These are phyloP conservation scores for Trichoderma sp. DNA, from an alignment of 2,329 filamentous ascomycete species.

Conservation along the genomic window DNA sequence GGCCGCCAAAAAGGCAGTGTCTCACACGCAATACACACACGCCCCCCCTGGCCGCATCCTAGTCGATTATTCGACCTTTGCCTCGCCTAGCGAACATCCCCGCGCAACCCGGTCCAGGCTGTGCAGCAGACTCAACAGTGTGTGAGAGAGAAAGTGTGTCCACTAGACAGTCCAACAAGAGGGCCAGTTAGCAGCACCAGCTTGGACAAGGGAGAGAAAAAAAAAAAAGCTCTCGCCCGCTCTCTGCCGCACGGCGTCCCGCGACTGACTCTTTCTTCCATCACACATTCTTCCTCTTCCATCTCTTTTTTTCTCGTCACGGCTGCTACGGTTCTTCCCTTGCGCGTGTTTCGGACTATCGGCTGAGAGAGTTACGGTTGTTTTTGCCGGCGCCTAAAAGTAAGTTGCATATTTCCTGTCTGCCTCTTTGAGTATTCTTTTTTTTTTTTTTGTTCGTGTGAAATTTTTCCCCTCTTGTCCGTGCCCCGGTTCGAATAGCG, in stretches of 20 bases:
- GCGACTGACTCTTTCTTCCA: conserved; percentile 31
- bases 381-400: conserved; percentile 54
- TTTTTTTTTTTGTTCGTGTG: conserved; percentile 19
- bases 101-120: conserved; percentile 28
- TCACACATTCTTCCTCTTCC: conserved; percentile 30
- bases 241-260: conserved; percentile 34
- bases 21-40: conserved; percentile 19
- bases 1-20: conserved; percentile 12
- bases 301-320: conserved; percentile 37
- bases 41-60: conserved; percentile 28
- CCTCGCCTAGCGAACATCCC: conserved; percentile 28
- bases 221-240: conserved; percentile 37
- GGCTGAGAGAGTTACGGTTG: conserved; percentile 42
- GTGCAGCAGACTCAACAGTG: conserved; percentile 23
- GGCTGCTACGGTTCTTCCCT: conserved; percentile 46
- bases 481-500: conserved; percentile 20
- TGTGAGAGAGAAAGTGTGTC: conserved; percentile 2
- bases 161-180: conserved; percentile 24
- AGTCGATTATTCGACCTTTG: conserved; percentile 33
- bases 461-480: conserved; percentile 25
- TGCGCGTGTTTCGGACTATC: conserved; percentile 45
- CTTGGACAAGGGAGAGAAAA: conserved; percentile 32
- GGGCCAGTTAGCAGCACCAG: conserved; percentile 27
- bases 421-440: conserved; percentile 21
- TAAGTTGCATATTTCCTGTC: conserved; percentile 38